phyloP scores from a whole-genome alignment of 148 eudicot species.

The Chenopodium berlandieri region DNA sequence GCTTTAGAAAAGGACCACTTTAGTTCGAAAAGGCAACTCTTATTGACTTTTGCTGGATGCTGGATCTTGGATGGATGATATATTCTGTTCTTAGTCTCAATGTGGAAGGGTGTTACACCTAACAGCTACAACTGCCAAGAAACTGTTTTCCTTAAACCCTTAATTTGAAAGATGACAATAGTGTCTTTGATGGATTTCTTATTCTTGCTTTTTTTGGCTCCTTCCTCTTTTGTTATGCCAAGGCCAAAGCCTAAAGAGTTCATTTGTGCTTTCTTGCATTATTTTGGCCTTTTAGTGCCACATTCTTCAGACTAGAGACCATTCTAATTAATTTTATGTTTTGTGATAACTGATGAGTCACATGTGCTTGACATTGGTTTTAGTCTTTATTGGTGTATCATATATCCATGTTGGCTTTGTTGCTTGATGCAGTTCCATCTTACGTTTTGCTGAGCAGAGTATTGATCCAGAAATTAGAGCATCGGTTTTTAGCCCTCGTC shows the following conservation, averaged over 20 bases:
- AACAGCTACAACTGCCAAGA: too few relatives aligned
- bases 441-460: conserved; percentile 83
- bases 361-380: conserved; percentile 15
- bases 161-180: neutral
- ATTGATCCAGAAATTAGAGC: conserved; percentile 72
- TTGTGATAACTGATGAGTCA: conserved; percentile 9
- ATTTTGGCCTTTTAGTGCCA: neutral
- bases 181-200: neutral
- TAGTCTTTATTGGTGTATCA: neutral
- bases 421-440: conserved; percentile 61
- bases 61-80: too few relatives aligned
- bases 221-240: neutral
- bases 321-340: neutral
- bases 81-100: too few relatives aligned
- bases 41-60: too few relatives aligned
- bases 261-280: neutral
- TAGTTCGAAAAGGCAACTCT: too few relatives aligned
- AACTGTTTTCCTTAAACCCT: too few relatives aligned
- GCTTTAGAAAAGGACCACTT: too few relatives aligned
- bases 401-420: conserved; percentile 11
- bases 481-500: conserved; percentile 92
- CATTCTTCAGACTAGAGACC: neutral
- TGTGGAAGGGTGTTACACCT: too few relatives aligned
- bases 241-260: neutral
- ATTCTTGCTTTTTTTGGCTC: neutral